A percentile compares a stretch with the other conserved stretches of the same genome.
These are phyloP conservation scores for Blastosporella zonata DNA, from an alignment of 1,284 basidiomycete genomes.

Conservation along the genomic window DNA sequence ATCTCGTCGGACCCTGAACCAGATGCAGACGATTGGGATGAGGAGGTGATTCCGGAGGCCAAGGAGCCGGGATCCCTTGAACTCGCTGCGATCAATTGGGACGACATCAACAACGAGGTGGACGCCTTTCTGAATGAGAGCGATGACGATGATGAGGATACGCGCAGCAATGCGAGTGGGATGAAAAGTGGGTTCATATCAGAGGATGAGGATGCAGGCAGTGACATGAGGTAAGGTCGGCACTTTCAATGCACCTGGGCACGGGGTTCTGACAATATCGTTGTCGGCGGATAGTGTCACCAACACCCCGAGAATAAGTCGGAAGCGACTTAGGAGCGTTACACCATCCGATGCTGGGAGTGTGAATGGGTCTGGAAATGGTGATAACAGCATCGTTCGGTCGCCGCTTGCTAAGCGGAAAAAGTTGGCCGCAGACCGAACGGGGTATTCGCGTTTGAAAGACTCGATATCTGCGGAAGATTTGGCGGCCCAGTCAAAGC, in stretches of 20 bases:
- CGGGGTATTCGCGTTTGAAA: slow-evolving; percentile 63
- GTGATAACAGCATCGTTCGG: slow-evolving; percentile 37
- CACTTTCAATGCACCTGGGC: background rate
- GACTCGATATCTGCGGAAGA: slow-evolving; percentile 62
- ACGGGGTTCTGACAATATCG: background rate
- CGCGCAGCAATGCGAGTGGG: slow-evolving; percentile 35
- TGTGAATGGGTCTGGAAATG: slow-evolving; percentile 33
- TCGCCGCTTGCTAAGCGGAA: slow-evolving; percentile 78
- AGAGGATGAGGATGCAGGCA: slow-evolving; percentile 22
- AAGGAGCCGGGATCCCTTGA: slow-evolving; percentile 38
- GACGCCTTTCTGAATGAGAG: slow-evolving; percentile 82
- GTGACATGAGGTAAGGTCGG: slow-evolving; percentile 40
- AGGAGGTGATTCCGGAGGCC: slow-evolving; percentile 34
- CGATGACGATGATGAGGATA: slow-evolving; percentile 59
- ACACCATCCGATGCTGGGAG: slow-evolving; percentile 59
- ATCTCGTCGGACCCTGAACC: slow-evolving; percentile 67
- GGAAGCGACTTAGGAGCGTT: slow-evolving; percentile 67
- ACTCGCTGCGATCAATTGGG: slow-evolving; percentile 67
- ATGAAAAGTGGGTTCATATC: slow-evolving; percentile 47
- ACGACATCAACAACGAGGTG: slow-evolving; percentile 81
- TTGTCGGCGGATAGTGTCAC: slow-evolving; percentile 35
- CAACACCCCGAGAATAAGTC: slow-evolving; percentile 46
- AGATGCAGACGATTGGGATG: slow-evolving; percentile 60
- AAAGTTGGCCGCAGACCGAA: slow-evolving; percentile 61
- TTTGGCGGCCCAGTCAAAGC: slow-evolving; percentile 22